Base-by-base conservation (phyloP, 148 eudicot genomes). In the Rhododendron williamsianum region DNA sequence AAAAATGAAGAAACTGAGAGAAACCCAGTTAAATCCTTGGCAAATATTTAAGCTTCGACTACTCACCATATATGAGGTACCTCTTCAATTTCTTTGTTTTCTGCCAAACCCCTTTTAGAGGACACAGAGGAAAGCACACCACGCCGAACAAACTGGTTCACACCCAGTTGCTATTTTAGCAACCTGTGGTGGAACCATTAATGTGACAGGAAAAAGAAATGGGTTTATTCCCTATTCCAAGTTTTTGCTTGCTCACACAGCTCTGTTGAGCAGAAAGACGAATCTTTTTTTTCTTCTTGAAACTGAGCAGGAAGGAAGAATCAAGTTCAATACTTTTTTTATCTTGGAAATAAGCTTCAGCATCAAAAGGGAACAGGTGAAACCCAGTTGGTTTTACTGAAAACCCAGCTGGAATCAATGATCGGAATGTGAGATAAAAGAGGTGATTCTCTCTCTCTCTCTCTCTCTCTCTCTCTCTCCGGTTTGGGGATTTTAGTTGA, bases 371-470 rank as follows among this genome's bases (percentile, higher is more conserved):
- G 87, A 78, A 81, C 74, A 88, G 86, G 87, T 86, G 90, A 89
- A 88, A 91, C 89, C 91, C 92, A 86, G 91, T 90, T 89, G 87
- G 87, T 82, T 90, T 84, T 85, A 86, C 92, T 82, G 86, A 79
- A 81, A 87, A 87, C 76, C 90, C 93, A 92, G 91, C 94, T 91
- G 91, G 91, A 92, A 94, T 88, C 95, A 92, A 92, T 93, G 83
- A 92, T 92, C 89, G 89, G 87, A 77, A 52, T 86, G 84, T 83
- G 73, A 41, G 80, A 86, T 78, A 52, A 87, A 87, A 85, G 76
- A 71, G 76, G 76, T 71, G 76, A 71, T 33, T 71, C 76, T 71
- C 36, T 27, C 36, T 69, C 36, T 72, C 60, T 79, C 78, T 69
- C 65, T 77, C 82, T 82, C 19, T 27, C 36, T 69, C 36, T 72